A percentile compares a stretch with the other conserved stretches of the same genome.
phyloP scores from a whole-genome alignment of 495 filamentous ascomycete genomes.

The Aspergillus sclerotioniger region DNA sequence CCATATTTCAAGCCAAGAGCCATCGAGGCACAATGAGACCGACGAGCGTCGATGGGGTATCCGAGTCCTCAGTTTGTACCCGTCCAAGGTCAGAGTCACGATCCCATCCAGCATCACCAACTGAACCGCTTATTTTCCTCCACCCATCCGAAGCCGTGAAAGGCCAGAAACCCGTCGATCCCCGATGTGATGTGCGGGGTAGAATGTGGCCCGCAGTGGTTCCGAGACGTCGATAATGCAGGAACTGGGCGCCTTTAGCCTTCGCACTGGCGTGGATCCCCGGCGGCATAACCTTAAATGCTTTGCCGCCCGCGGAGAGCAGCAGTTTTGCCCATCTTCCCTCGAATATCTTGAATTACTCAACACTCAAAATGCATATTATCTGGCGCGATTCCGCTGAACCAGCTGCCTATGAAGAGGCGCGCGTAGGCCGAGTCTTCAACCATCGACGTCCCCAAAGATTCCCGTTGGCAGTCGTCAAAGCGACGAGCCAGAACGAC shows the following conservation, averaged over 20 bases:
- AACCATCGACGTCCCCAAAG: conserved; percentile 37
- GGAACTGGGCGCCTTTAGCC: too few species aligned
- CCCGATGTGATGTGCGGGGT: not conserved
- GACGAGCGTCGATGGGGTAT: too few species aligned
- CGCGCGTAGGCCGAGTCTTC: conserved; percentile 34
- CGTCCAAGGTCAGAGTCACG: too few species aligned
- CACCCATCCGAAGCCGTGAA: not conserved
- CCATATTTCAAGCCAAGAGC: too few species aligned
- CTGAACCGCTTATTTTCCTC: not conserved
- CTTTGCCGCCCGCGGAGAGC: too few species aligned
- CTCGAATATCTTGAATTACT: not conserved
- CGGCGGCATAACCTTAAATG: not conserved
- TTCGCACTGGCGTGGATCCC: not conserved
- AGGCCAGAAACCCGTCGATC: too few species aligned
- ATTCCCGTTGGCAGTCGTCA: conserved; percentile 45
- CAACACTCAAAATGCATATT: conserved; percentile 15
- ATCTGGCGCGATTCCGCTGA: conserved; percentile 10
- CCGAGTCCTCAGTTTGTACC: too few species aligned
- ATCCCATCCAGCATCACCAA: not conserved
- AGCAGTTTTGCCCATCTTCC: too few species aligned
- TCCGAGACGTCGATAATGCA: not conserved
- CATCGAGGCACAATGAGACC: too few species aligned
- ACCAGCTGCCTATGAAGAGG: conserved; percentile 28
- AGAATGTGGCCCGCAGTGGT: not conserved
- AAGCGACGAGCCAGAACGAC: conserved; percentile 36